Base-by-base conservation (phyloP, 331 rosid genomes). In the Prunus yedoensis region DNA sequence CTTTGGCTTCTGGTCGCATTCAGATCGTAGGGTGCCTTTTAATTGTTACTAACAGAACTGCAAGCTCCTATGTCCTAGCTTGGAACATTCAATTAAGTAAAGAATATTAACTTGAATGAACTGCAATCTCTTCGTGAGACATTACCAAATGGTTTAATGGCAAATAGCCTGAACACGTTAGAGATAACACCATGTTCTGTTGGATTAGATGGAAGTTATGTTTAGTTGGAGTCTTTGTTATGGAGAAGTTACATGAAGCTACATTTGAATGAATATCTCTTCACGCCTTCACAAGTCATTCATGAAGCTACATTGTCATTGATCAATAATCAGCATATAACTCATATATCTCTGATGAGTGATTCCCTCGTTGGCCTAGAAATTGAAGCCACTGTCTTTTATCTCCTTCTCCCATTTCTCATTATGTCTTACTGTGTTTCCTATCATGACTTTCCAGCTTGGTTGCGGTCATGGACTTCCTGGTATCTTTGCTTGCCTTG, bases 381-480 rank as follows among this genome's bases (percentile, higher is more conserved):
- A 30, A 30, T 30, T 30, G 35, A 30, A 4, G 35, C 35, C 35
- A 30, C 35, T 4, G 5, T 30, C 35, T 30, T 30, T 30, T 30
- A 30, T 57, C 14, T 41, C 23, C 25, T 62, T 51, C 41, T 21
- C 60, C 58, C 63, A 51, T 41, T 76, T 32, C 51, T 74, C 20
- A 15, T 4, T 73, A 27, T 52, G 30, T 45, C 51, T 70, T 38
- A 62, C 66, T 58, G 25, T 57, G 20, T 27, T 66, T 62, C 65
- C 69, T 58, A 23, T 71, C 17, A 8, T 74, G 20, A 16, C 21
- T 85, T 82, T 84, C 83, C 93, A 94, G 99, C 86, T 91, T 47
- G 99, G 99, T 77, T 94, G 99, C 32, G 96, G 99, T 79, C 99
- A 90, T 75, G 96, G 94, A 77, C 90, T 94, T 52, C 98, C 98